Evolutionary conservation across 441 rosid genomes (phyloP).

Genomic region (Kokia cookei): DNA sequence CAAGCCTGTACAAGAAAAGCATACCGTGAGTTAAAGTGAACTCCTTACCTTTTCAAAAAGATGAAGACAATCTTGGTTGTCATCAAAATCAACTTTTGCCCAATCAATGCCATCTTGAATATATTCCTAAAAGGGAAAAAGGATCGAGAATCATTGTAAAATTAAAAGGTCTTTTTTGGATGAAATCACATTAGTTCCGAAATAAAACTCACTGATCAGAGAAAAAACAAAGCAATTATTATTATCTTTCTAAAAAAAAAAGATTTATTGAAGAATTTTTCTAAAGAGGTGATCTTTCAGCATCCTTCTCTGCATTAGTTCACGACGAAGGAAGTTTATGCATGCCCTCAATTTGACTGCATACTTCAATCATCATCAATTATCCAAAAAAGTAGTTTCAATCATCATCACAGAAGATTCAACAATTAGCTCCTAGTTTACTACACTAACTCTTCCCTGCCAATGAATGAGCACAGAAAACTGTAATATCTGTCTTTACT

Average conservation of each 20-base stretch:
- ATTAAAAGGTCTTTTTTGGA: not conserved
- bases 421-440: not conserved
- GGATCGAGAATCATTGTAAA: not conserved
- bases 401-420: not conserved
- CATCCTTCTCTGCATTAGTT: conserved; percentile 1
- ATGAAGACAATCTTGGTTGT: conserved; percentile 95
- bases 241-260: not conserved
- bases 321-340: not conserved
- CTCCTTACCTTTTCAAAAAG: conserved; percentile 89
- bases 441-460: not conserved
- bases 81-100: conserved; percentile 97
- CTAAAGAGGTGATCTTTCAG: not conserved
- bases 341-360: not conserved
- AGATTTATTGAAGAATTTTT: not conserved
- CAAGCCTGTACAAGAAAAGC: not conserved
- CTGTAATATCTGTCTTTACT: not conserved
- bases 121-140: conserved; percentile 59
- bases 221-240: not conserved
- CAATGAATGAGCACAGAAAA: not conserved
- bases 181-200: not conserved
- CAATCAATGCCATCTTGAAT: conserved; percentile 99
- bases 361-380: not conserved
- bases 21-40: not conserved
- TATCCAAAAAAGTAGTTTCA: not conserved
- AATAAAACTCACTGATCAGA: not conserved